Evolutionary conservation across 2,329 filamentous ascomycete genomes (phyloP), one percentile per base, ranked within the genome.

Genomic region (Fusarium heterosporum): DNA sequence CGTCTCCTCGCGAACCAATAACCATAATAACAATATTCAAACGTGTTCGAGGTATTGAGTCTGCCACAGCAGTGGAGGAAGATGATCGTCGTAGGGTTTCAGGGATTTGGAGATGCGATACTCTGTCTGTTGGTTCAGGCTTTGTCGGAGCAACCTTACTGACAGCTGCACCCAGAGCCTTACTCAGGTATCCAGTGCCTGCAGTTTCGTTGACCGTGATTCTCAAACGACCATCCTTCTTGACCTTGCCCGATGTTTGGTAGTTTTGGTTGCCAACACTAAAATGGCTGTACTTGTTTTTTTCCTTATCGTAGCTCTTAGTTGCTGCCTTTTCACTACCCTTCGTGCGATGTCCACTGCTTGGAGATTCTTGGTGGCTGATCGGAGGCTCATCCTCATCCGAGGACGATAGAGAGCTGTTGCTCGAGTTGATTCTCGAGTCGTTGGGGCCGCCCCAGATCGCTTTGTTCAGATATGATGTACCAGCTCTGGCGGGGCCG

Each of bases 11-110:
- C 4, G 88, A 92, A 4, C 92, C 92, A 69, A 95, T 93, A 8
- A 95, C 90, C 86, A 93, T 93, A 70, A 95, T 89, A 28, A 93
- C 91, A 52, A 96, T 90, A 75, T 93, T 94, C 45, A 96, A 80
- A 6, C 67, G 80, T 2, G 88, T 84, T n/a, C 76, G 77, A 19
- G 74, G 76, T 13, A 66, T 51, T 10, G 70, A 72, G 14, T 78
- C 73, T 1, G 73, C 69, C 4, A 74, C 68, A 9, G 74, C 73
- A 5, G 76, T 77, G 4, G 75, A 75, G 1, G 75, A 73, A 6
- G 78, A 77, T 1, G 78, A 76, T 7, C 72, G 51, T 22, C 53
- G 67, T 28, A 55, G 55, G 25, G 45, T 57, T 17, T 66, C 61
- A 4, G 60, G 55, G 9, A 71, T 55, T n/a, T 60, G 61, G 8